Conservation (phyloP, 1,139 yeast species). For the Scheffersomyces lignicola region DNA sequence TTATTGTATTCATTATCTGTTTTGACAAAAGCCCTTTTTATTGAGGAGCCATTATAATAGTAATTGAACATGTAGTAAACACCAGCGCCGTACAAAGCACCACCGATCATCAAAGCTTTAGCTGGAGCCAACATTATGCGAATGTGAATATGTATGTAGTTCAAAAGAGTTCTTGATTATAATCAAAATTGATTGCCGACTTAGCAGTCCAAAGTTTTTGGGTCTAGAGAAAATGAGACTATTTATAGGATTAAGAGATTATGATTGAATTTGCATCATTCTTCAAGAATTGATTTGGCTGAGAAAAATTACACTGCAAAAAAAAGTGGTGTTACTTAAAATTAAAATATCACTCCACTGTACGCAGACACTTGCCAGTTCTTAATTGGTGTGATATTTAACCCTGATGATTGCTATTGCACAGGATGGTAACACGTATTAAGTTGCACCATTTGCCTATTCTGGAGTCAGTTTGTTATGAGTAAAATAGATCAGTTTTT, state of each 20-base stretch:
- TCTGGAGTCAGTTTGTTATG: neutral
- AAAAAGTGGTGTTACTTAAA: conserved; percentile 8
- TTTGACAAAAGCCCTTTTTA: conserved; percentile 29
- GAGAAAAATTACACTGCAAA: neutral
- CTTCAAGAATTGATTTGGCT: neutral
- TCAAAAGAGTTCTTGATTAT: neutral
- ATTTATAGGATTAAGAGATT: no score
- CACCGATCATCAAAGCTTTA: conserved; percentile 36
- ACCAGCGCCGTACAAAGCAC: conserved; percentile 34
- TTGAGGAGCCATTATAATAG: conserved; percentile 32
- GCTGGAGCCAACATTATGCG: conserved; percentile 20
- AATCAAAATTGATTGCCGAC: no score
- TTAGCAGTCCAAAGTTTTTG: no score
- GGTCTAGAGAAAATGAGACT: no score
- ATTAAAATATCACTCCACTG: conserved; percentile 5
- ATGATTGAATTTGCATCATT: no score
- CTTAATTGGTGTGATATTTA: conserved; percentile 1
- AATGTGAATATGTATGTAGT: conserved; percentile 1
- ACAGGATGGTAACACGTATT: conserved; percentile 4
- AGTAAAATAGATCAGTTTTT: neutral
- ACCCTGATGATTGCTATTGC: neutral
- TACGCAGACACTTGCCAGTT: neutral
- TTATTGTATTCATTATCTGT: conserved; percentile 31
- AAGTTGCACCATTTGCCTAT: conserved; percentile 1
- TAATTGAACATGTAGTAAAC: conserved; percentile 36